Evolutionary conservation across 2,329 filamentous ascomycete species (phyloP), one percentile per base, ranked within the genome.

Genomic region (Botrytis fabae): DNA sequence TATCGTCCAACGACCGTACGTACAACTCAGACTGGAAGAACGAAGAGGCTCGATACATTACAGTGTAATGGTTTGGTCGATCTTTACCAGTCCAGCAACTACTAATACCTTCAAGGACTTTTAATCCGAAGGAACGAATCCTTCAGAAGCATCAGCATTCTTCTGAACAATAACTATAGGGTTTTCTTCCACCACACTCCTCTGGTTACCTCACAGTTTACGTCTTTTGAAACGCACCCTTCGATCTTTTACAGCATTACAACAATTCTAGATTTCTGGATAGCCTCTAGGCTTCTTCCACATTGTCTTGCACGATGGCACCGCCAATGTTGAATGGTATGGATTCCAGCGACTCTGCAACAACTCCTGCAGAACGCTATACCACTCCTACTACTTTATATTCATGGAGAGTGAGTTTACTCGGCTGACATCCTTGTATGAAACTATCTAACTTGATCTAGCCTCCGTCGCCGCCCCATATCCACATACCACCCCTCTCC

Each of bases 381-480:
- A 64, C 46, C 10, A 71, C 70, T 12, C 46, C 61, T 32, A 71
- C 70, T 35, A 22, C 60, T n/a, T 12, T 57, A n/a, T 71, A 66
- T 57, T 71, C 70, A 25, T 64, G 70, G 62, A 71, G 70, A 40
- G 70, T 65, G 66, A 54, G 60, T 59, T n/a, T 44, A 38, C 38
- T 40, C 22, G 20, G 18, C 60, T 28, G n/a, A 25, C n/a, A 38
- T 6, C 16, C 2, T 42, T 42, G n/a, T 18, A 57, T 57, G 35
- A 28, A 40, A 32, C 28, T 8, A 28, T 32, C 38, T 69, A 25
- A 69, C 48, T 9, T 42, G 10, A 14, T 69, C 7, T 61, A 81
- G 80, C 75, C 79, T 38, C 80, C 80, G 6, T 80, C 78, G 6
- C 79, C 79, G 51, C 80, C 79, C 48, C 79, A 80, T 63, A 80